A percentile compares a stretch with the other conserved stretches of the same genome.
These are phyloP conservation scores for Decorospora gaudefroyi DNA, from an alignment of 2,329 filamentous ascomycete species.

Conservation along the genomic window DNA sequence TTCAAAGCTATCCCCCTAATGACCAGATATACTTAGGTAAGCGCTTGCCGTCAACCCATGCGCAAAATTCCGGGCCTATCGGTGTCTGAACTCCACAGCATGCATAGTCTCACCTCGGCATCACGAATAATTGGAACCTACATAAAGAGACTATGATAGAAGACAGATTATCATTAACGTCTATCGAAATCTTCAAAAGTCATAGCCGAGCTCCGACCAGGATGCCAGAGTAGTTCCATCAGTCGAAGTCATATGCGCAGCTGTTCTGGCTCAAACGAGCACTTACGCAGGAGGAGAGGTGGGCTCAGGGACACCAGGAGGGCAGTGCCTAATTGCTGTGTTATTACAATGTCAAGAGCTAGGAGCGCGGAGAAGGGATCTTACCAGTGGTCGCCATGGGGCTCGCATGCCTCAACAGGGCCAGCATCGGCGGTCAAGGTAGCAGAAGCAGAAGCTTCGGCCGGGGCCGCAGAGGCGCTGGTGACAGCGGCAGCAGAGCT, in stretches of 20 bases:
- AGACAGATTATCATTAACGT: slow-evolving; percentile 22
- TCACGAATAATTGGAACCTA: too few relatives aligned
- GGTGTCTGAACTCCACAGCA: too few relatives aligned
- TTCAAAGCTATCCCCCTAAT: too few relatives aligned
- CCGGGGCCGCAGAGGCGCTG: slow-evolving; percentile 7
- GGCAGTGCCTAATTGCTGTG: slow-evolving; percentile 23
- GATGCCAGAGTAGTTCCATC: neutral
- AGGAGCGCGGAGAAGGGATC: neutral
- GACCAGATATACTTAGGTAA: too few relatives aligned
- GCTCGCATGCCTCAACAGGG: slow-evolving; percentile 23
- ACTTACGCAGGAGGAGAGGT: slow-evolving; percentile 26
- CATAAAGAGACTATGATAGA: slow-evolving; percentile 1
- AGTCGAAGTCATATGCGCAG: neutral
- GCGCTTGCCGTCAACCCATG: too few relatives aligned
- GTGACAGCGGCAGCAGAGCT: slow-evolving; percentile 8
- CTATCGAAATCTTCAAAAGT: slow-evolving; percentile 8
- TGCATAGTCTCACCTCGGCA: too few relatives aligned
- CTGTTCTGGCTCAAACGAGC: neutral
- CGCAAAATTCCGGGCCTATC: too few relatives aligned
- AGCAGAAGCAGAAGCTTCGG: slow-evolving; percentile 3
- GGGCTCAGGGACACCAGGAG: slow-evolving; percentile 32
- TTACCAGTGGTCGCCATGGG: slow-evolving; percentile 33
- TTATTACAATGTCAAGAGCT: neutral
- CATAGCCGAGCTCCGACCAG: neutral
- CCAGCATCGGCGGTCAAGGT: slow-evolving; percentile 7